Conservation (phyloP, 352 stramenopile genomes). For the Phytopythium cucurbitacearum region DNA sequence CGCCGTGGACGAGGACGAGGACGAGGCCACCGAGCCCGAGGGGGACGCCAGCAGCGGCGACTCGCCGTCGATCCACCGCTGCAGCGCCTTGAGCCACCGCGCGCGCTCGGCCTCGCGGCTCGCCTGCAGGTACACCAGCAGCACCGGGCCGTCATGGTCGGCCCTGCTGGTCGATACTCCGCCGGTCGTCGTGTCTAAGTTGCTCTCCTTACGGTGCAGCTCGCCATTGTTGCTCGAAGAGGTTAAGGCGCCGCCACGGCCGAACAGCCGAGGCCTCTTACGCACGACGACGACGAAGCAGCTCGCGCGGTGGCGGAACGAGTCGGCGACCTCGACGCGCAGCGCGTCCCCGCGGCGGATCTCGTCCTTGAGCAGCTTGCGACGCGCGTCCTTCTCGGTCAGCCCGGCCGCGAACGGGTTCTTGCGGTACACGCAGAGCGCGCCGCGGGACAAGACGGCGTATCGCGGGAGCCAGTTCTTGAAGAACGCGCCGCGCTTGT, state of each 20-base stretch:
- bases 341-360: constrained; percentile 52
- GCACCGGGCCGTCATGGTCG: constrained; percentile 36
- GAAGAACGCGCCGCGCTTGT: constrained; percentile 73
- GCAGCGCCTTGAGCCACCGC: constrained; percentile 65
- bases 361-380: constrained; percentile 64
- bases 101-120: constrained; percentile 53
- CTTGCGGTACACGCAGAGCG: constrained; percentile 70
- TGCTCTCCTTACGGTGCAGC: constrained; percentile 58
- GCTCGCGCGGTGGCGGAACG: constrained; percentile 56
- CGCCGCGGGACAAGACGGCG: constrained; percentile 55
- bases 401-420: constrained; percentile 35
- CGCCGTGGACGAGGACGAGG: constrained; percentile 1
- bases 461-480: constrained; percentile 69
- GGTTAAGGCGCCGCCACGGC: not conserved
- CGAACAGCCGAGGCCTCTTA: constrained; percentile 40
- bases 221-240: constrained; percentile 32
- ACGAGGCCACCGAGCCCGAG: not conserved
- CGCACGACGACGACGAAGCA: constrained; percentile 61
- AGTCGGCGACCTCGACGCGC: constrained; percentile 49
- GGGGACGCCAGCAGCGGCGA: constrained; percentile 11
- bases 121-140: constrained; percentile 72
- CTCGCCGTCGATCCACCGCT: constrained; percentile 70
- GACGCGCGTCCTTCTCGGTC: constrained; percentile 49
- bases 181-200: constrained; percentile 20
- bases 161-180: constrained; percentile 3